Conservation (phyloP, 495 filamentous ascomycete genomes). For the Aspergillus funiculosus region DNA sequence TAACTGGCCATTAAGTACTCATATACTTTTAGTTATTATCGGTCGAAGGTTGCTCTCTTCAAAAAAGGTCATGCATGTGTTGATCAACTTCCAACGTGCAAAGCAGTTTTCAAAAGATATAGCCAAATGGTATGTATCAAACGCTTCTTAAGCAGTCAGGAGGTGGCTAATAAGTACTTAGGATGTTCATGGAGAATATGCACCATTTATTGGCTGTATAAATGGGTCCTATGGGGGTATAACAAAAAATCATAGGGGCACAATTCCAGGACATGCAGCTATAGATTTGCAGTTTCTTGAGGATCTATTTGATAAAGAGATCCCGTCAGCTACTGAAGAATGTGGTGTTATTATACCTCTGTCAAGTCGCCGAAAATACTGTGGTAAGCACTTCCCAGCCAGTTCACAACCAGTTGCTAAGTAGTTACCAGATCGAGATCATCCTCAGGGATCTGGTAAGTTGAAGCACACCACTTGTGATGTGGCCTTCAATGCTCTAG, state of each 20-base stretch:
- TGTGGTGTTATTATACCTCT: conserved; percentile 4
- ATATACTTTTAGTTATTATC: conserved; percentile 1
- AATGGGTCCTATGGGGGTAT: background rate
- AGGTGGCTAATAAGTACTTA: background rate
- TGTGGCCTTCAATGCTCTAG: conserved; percentile 11
- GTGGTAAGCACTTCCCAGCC: conserved; percentile 4
- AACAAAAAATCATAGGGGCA: background rate
- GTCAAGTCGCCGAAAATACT: conserved; percentile 1
- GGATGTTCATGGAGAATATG: background rate
- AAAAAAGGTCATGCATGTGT: conserved; percentile 2
- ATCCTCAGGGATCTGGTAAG: conserved; percentile 1
- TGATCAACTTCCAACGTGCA: conserved; percentile 5
- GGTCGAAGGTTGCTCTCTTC: conserved; percentile 7
- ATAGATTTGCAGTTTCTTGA: conserved; percentile 6
- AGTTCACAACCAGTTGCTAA: background rate
- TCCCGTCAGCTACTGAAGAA: background rate
- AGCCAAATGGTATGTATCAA: background rate
- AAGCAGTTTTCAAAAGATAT: background rate
- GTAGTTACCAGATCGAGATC: background rate
- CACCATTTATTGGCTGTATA: conserved; percentile 2
- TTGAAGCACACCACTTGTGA: background rate
- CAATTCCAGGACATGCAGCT: background rate
- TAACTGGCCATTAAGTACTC: background rate
- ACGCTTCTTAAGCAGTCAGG: background rate
- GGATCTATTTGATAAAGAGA: conserved; percentile 5